Evolutionary conservation across 495 filamentous ascomycete genomes (phyloP), one percentile per base, ranked within the genome.

Genomic region (Xylaria telfairii): DNA sequence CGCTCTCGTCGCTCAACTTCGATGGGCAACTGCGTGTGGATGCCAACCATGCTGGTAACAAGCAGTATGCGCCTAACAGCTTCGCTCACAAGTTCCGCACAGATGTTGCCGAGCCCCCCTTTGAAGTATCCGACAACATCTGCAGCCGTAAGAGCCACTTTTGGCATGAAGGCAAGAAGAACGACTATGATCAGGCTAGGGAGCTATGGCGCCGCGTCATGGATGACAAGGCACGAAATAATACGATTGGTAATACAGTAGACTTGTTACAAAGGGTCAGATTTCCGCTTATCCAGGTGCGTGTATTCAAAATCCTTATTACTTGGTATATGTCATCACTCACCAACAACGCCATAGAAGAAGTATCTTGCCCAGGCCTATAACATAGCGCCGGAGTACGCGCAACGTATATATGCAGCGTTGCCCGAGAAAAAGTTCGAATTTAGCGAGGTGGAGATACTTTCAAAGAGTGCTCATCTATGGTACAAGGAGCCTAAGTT

Each of bases 1-100:
- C 83, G 81, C 89, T 92, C 82, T 92, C 89, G 77, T 90, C 91
- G 13, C 90, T 88, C 80, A 91, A 93, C 76, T 89, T 92, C 41
- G 92, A 93, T 73, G 92, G 93, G 30, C 74, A 75, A 69, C 93
- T 93, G 88, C 83, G 83, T 57, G 82, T 90, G n/a, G 81, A 89
- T 60, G 84, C 81, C 57, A 88, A 89, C 71, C 83, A 87, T 47
- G 81, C 80, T 3, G 83, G 85, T 26, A 87, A 85, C 76, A 80
- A 78, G 41, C 82, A 86, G 68, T 90, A 88, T 74, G 81, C 78
- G 24, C 86, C 87, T 37, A 88, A 88, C 75, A 88, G 84, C 74
- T 89, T 88, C 78, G 73, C 70, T 13, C 74, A 84, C 74, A 87
- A 86, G 67, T 89, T 88, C 83, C 79, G 86, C 2, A 84, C 85